Base-by-base conservation (phyloP, 768 basidiomycete genomes). In the Termitomyces sp. region DNA sequence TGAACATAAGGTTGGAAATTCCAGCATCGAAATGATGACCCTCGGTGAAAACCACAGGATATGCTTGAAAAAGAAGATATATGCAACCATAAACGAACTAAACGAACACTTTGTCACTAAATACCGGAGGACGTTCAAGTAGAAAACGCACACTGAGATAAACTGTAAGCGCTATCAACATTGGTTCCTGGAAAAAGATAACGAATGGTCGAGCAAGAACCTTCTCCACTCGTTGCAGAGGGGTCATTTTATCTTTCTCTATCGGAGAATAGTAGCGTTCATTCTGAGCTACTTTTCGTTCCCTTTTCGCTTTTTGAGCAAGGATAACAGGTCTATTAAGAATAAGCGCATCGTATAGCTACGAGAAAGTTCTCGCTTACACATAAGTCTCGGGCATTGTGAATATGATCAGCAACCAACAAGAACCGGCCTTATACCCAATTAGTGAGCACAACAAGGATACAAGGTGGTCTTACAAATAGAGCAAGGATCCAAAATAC, bases 341-440 rank as follows among this genome's bases (percentile, higher is more conserved):
- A 35, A 26, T 52, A 7, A 56, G 31, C 10, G 21, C 1, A 5
- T 6, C 26, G 38, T 7, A 26, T 40, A 53, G 30, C 56, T 15
- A 55, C 23, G 28, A 2, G 17, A 37, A 43, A 44, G 23, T 60
- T 35, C 3, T 35, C 44, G 38, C 77, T 56, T 64, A 81, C 80
- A 70, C 70, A 63, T 83, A 90, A 5, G 89, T 89, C 68, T 91
- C 88, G 10, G 85, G 84, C 0, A 86, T 70, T 21, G 83, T 79
- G 46, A 88, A 71, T 33, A 83, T 46, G 23, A 82, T 73, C 48
- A 79, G 46, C 8, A 81, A 26, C 62, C 73, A 75, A 60, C 82
- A 84, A 14, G 73, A 63, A 3, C 76, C 77, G 33, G 81, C 77
- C 81, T 83, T 57, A n/a, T 21, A 21, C 19, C 55, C 15, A 33